Percentiles rank a stretch among this genome's conserved stretches.
Conservation (phyloP, 441 rosid genomes). For the Erodium trifolium region DNA sequence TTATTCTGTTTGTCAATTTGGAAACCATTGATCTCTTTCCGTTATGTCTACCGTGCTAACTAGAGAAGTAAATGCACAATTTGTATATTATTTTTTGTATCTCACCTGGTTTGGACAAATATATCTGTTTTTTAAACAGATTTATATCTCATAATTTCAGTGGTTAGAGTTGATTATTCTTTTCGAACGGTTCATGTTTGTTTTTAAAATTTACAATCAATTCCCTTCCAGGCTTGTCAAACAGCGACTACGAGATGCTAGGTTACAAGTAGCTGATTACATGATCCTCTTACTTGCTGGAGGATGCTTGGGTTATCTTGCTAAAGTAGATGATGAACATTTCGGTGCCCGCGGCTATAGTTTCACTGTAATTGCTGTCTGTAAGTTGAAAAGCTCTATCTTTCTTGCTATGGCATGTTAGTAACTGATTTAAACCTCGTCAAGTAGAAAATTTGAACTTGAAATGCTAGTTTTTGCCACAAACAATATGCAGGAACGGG, state of each 20-base stretch:
- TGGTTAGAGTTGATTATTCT: background rate
- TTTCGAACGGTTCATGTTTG: background rate
- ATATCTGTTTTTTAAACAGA: background rate
- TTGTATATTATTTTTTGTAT: background rate
- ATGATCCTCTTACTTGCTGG: constrained; percentile 82
- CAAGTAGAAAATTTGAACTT: background rate
- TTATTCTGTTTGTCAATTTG: background rate
- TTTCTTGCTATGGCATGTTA: background rate
- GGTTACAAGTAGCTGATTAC: constrained; percentile 72
- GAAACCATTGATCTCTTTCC: background rate
- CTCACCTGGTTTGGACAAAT: background rate
- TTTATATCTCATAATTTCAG: background rate
- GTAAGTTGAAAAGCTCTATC: constrained; percentile 43
- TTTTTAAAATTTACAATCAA: constrained; percentile 3
- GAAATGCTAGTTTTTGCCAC: background rate
- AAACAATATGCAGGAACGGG: background rate
- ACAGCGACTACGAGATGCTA: constrained; percentile 85
- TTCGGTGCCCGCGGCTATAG: constrained; percentile 85
- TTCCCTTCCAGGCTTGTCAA: constrained; percentile 55
- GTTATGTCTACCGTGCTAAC: background rate
- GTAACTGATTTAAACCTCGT: background rate
- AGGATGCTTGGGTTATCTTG: constrained; percentile 87
- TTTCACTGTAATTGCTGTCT: constrained; percentile 85
- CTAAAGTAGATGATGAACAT: constrained; percentile 88
- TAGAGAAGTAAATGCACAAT: background rate